Percentiles rank a stretch among this genome's conserved stretches.
These are phyloP conservation scores for Colletotrichum sp. DNA, from an alignment of 2,329 filamentous ascomycete species.

Conservation along the genomic window DNA sequence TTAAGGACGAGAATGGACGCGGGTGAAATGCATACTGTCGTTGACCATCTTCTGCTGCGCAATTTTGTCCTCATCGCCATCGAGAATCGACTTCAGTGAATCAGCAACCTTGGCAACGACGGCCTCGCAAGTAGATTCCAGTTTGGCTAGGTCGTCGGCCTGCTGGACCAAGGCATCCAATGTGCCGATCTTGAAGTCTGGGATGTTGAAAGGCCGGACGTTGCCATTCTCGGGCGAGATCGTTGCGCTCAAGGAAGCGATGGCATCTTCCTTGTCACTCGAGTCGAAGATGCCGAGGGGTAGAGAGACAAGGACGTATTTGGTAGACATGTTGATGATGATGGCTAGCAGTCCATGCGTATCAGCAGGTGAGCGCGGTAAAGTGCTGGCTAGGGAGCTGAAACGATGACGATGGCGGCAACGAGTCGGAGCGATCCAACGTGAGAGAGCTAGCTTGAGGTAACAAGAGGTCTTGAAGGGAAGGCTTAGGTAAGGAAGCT, in stretches of 20 bases:
- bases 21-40: constrained; percentile 65
- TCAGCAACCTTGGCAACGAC: constrained; percentile 90
- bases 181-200: constrained; percentile 97
- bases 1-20: constrained; percentile 14
- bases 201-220: constrained; percentile 80
- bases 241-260: constrained; percentile 75
- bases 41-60: constrained; percentile 91
- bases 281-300: constrained; percentile 87
- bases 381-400: neutral
- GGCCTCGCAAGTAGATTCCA: constrained; percentile 78
- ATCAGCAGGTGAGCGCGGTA: neutral
- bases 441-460: neutral
- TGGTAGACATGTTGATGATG: constrained; percentile 51
- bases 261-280: constrained; percentile 79
- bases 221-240: constrained; percentile 77
- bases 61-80: constrained; percentile 83
- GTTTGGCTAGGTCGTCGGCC: constrained; percentile 91
- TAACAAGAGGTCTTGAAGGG: neutral
- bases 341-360: constrained; percentile 7
- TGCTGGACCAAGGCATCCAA: constrained; percentile 95
- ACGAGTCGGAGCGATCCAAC: neutral
- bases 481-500: neutral
- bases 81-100: constrained; percentile 81
- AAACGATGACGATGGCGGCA: neutral
- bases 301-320: constrained; percentile 89